Evolutionary conservation across 805 yeast genomes (phyloP).

Genomic region (Myxozyma lipomycoides): DNA sequence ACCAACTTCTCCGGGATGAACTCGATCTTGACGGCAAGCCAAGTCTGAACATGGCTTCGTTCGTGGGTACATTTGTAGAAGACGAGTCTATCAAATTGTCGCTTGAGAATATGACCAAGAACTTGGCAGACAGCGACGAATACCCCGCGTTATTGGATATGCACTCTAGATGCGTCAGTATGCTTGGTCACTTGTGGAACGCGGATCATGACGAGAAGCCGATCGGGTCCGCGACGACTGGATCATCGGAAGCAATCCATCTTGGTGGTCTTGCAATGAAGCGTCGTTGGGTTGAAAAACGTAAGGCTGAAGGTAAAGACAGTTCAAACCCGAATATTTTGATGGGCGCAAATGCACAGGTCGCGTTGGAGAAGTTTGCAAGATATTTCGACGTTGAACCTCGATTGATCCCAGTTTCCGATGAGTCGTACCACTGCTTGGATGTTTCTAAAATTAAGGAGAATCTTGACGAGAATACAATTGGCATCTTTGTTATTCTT

Average conservation of each 20-base stretch:
- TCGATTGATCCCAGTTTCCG: conserved; percentile 64
- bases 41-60: conserved; percentile 70
- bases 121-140: conserved; percentile 89
- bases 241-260: conserved; percentile 91
- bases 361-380: conserved; percentile 90
- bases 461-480: conserved; percentile 82
- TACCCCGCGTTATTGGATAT: conserved; percentile 79
- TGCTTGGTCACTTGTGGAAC: conserved; percentile 76
- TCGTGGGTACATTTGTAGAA: conserved; percentile 72
- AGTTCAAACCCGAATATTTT: conserved; percentile 70
- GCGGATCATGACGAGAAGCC: conserved; percentile 53
- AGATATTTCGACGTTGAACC: conserved; percentile 89
- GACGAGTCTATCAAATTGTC: conserved; percentile 53
- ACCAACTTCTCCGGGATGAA: conserved; percentile 65
- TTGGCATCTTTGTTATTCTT: conserved; percentile 80
- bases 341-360: conserved; percentile 92
- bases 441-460: conserved; percentile 58
- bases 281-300: conserved; percentile 75
- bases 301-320: conserved; percentile 57
- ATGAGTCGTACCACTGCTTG: conserved; percentile 58
- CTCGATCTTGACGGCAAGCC: conserved; percentile 81
- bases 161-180: conserved; percentile 78
- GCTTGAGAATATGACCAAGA: conserved; percentile 71
- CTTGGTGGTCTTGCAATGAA: conserved; percentile 91
- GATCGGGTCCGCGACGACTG: conserved; percentile 88